Base-by-base conservation (phyloP, 1,139 yeast species). In the Cylindricascospora bacillispora region DNA sequence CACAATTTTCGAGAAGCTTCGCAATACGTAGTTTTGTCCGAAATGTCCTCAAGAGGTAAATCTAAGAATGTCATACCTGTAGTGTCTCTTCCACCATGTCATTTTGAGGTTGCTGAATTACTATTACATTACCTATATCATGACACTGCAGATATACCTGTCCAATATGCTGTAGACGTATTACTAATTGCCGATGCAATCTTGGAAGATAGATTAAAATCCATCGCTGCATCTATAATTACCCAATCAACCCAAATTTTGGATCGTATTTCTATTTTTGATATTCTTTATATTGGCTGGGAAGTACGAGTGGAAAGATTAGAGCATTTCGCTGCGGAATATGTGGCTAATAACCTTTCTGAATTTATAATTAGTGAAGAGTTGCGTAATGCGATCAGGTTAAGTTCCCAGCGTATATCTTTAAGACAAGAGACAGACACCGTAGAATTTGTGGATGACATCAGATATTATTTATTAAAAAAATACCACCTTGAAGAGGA, bases 361-460 rank as follows among this genome's bases (percentile, higher is more conserved):
- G 32, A 40, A 1, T 68, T 68, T 30, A 53, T 59, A 19, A 26
- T 41, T 1, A 54, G 60, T 24, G 47, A 52, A 1, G 57, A 56
- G 15, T 63, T 70, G 35, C 47, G 47, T 23, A 49, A 51, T 1
- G 52, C 66, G 9, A 61, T 70, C 5, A 10, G 47, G 14, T 65
- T 45, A 48, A 68, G 79, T 45, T 79, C 92, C 0, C 45, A 50
- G 9, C 59, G 83, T 42, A 77, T 80, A 34, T 49, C 63, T 14
- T 57, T 55, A 12, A 64, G 92, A 48, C 75, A 80, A 43, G 80
- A 71, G 35, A 75, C 81, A 0, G 93, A 80, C 54, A 76, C 92
- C 1, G 76, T 80, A 48, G 93, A 80, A 45, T 57, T 80, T 40
- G 60, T 80, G 24, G 93, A 80, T 54, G 93, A 80, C 54, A 73